Conservation (phyloP, 2,329 filamentous ascomycete species). For the Fusarium pseudograminearum region DNA sequence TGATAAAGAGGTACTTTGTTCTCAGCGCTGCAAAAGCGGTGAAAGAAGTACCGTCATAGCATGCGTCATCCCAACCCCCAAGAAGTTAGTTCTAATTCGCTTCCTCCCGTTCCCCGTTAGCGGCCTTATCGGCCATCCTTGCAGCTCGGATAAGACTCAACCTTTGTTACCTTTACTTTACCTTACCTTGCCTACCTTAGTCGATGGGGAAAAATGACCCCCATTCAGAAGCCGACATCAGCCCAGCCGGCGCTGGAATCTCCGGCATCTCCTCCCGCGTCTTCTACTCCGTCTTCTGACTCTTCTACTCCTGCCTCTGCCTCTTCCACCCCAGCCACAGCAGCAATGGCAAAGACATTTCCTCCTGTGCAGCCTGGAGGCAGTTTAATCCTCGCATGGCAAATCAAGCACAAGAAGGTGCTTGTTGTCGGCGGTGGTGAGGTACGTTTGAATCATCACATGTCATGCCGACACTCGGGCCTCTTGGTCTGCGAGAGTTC, state of each 20-base stretch:
- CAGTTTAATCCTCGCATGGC: conserved; percentile 95
- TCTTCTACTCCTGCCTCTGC: conserved; percentile 16
- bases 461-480: conserved; percentile 18
- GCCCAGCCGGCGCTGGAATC: conserved; percentile 42
- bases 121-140: conserved; percentile 38
- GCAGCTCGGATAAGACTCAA: conserved; percentile 33
- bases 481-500: conserved; percentile 5
- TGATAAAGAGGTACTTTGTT: conserved; percentile 34
- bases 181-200: conserved; percentile 13
- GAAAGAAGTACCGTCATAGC: conserved; percentile 27
- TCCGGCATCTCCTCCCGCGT: conserved; percentile 40
- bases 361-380: conserved; percentile 89
- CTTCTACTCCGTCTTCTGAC: conserved; percentile 28
- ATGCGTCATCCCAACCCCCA: conserved; percentile 16
- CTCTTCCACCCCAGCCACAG: conserved; percentile 14
- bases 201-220: conserved; percentile 42
- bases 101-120: conserved; percentile 39
- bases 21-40: neutral
- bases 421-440: conserved; percentile 96
- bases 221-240: conserved; percentile 43
- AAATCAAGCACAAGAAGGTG: conserved; percentile 87
- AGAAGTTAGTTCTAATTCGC: conserved; percentile 31
- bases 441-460: conserved; percentile 63
- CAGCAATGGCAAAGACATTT: conserved; percentile 64
- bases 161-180: conserved; percentile 35